A percentile compares a stretch with the other conserved stretches of the same genome.
These are phyloP conservation scores for Powellomyces hirtus DNA, from an alignment of 192 early-diverging fungal species.

Conservation along the genomic window DNA sequence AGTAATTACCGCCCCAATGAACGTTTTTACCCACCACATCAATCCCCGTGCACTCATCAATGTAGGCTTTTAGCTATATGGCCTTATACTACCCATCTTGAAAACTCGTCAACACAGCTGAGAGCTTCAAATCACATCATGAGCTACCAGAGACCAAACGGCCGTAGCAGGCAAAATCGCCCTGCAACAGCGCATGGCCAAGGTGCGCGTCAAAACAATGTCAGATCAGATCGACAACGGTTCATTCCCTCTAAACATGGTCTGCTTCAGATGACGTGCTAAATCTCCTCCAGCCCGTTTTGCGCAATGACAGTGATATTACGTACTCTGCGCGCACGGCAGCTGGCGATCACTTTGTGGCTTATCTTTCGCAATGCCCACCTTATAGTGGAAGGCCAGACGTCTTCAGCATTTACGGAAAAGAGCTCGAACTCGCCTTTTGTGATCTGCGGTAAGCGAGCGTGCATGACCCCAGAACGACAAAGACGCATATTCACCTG, in stretches of 20 bases:
- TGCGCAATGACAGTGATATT: slow-evolving; percentile 9
- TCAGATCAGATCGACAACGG: background rate
- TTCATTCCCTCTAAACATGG: too few species aligned
- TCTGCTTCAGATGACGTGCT: background rate
- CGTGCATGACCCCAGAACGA: background rate
- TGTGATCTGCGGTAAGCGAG: slow-evolving; percentile 14
- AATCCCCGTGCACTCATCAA: background rate
- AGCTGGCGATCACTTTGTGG: slow-evolving; percentile 12
- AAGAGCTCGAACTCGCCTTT: slow-evolving; percentile 8
- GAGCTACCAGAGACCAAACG: background rate
- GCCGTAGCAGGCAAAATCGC: background rate
- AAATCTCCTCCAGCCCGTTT: background rate
- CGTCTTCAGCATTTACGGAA: background rate
- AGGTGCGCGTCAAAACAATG: background rate
- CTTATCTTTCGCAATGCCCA: background rate
- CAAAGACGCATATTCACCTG: background rate
- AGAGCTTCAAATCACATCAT: too few species aligned
- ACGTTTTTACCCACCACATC: too few species aligned
- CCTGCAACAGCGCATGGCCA: background rate
- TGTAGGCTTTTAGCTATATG: background rate
- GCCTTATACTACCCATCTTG: background rate
- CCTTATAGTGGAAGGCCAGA: slow-evolving; percentile 5
- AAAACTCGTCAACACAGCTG: too few species aligned
- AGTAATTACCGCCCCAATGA: too few species aligned
- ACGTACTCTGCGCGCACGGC: slow-evolving; percentile 14